Conservation (phyloP, 352 stramenopile genomes). For the Phytophthora uliginosa region DNA sequence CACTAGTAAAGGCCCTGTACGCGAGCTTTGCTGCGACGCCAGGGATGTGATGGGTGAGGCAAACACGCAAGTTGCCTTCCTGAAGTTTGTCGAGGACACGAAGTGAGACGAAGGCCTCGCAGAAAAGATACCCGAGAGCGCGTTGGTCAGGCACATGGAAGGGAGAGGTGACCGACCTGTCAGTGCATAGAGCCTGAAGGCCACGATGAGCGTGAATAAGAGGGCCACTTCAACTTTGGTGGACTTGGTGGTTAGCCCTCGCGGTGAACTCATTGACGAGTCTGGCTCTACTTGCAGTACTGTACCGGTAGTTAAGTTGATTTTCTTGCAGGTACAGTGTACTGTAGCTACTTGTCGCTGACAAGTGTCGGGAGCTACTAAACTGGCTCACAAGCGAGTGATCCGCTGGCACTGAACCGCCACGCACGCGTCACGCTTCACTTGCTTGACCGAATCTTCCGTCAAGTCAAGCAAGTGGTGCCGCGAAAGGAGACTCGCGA, state of each 20-base stretch:
- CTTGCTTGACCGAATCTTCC: conserved; percentile 29
- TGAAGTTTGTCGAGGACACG: conserved; percentile 22
- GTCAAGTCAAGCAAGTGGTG: conserved; percentile 15
- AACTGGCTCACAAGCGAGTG: conserved; percentile 24
- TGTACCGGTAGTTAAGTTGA: neutral
- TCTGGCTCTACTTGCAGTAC: conserved; percentile 25
- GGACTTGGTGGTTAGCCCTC: neutral
- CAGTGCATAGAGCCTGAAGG: conserved; percentile 33
- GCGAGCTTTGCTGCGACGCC: conserved; percentile 18
- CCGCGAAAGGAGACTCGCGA: conserved; percentile 9
- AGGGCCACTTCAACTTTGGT: conserved; percentile 24
- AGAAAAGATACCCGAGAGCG: conserved; percentile 29
- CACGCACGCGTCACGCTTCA: conserved; percentile 19
- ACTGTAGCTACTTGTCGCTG: conserved; percentile 17
- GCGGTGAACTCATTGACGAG: conserved; percentile 16
- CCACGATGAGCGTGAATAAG: conserved; percentile 23
- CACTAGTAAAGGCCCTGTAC: conserved; percentile 31
- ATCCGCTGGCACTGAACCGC: conserved; percentile 8
- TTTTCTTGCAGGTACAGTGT: conserved; percentile 24
- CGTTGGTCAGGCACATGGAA: conserved; percentile 22
- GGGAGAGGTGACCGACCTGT: conserved; percentile 31
- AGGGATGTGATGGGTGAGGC: conserved; percentile 33
- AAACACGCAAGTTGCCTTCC: conserved; percentile 31
- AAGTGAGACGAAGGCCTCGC: conserved; percentile 24
- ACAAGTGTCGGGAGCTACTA: conserved; percentile 8